phyloP scores from a whole-genome alignment of 345 rosid species.

The Erysimum cheiranthoides region DNA sequence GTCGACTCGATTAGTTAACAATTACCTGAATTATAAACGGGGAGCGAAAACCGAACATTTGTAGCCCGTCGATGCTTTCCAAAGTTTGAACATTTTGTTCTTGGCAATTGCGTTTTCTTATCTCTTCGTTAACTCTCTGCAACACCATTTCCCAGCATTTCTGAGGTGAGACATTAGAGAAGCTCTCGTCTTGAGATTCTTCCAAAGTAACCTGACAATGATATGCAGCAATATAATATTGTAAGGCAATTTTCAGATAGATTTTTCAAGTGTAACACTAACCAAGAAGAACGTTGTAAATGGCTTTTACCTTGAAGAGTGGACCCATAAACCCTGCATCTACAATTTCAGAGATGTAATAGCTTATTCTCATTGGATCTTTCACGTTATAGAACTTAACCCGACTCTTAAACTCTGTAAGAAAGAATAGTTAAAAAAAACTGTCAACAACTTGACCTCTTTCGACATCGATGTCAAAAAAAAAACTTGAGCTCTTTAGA shows the following conservation, averaged over 20 bases:
- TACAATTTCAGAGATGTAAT: constrained; percentile 71
- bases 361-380: constrained; percentile 56
- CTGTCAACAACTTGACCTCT: neutral
- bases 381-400: constrained; percentile 61
- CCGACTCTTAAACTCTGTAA: constrained; percentile 73
- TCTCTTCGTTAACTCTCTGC: constrained; percentile 48
- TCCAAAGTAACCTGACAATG: constrained; percentile 71
- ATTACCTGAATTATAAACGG: constrained; percentile 62
- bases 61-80: constrained; percentile 57
- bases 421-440: neutral
- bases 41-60: constrained; percentile 82
- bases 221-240: constrained; percentile 5
- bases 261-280: neutral
- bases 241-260: neutral
- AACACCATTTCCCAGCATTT: constrained; percentile 88
- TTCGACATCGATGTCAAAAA: neutral
- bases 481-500: neutral
- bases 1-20: neutral
- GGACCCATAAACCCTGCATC: constrained; percentile 84
- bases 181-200: constrained; percentile 57
- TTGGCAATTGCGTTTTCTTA: neutral
- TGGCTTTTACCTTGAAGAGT: constrained; percentile 66
- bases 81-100: constrained; percentile 32
- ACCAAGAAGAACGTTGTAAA: constrained; percentile 8
- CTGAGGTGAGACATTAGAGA: constrained; percentile 60